Evolutionary conservation across 2,329 filamentous ascomycete genomes (phyloP).

Genomic region (Talaromyces sp.): DNA sequence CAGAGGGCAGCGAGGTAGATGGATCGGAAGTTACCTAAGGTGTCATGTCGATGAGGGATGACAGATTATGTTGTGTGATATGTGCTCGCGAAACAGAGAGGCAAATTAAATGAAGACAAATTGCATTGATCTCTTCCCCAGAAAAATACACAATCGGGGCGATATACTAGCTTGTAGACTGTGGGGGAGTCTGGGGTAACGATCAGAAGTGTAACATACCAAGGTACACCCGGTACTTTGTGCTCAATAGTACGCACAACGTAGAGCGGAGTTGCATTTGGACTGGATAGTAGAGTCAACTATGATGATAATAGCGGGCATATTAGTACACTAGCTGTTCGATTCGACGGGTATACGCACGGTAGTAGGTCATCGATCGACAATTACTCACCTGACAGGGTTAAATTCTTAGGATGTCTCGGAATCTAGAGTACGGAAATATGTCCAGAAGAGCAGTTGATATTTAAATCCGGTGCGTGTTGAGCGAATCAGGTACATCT

Average conservation of each 20-base stretch:
- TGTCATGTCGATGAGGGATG: neutral
- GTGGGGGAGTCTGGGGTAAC: neutral
- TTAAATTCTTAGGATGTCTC: neutral
- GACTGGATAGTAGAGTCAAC: neutral
- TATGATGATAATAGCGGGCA: neutral
- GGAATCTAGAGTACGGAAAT: neutral
- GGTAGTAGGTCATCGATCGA: no score
- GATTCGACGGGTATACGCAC: neutral
- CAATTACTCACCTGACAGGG: no score
- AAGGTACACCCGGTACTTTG: neutral
- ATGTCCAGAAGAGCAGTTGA: neutral
- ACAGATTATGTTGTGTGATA: neutral
- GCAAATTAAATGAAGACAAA: neutral
- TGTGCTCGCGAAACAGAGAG: neutral
- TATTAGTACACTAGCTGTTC: neutral
- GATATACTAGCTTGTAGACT: neutral
- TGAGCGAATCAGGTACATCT: neutral
- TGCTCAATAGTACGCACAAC: neutral
- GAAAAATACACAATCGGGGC: neutral
- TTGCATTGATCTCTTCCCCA: neutral
- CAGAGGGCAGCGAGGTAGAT: constrained; percentile 1
- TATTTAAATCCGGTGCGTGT: neutral
- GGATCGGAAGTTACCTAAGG: neutral
- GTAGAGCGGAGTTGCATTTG: neutral
- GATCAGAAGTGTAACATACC: neutral